phyloP scores from a whole-genome alignment of 352 stramenopile species.

The Globisporangium solare region DNA sequence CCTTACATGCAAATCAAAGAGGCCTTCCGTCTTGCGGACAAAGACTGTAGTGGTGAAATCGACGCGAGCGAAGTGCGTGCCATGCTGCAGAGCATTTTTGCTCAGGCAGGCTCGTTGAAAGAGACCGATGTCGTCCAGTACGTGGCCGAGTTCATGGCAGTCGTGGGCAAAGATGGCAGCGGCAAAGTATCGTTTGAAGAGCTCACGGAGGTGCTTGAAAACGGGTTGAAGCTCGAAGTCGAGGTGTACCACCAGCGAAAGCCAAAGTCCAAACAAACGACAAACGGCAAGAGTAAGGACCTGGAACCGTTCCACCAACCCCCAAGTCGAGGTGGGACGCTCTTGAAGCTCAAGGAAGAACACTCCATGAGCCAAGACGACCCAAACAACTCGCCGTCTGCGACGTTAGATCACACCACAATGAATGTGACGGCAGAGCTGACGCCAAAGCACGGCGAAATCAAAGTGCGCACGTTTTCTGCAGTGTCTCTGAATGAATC shows the following conservation, averaged over 20 bases:
- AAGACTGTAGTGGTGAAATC: constrained; percentile 77
- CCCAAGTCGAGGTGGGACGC: no score
- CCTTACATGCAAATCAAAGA: constrained; percentile 89
- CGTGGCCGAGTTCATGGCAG: constrained; percentile 67
- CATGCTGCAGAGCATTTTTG: constrained; percentile 78
- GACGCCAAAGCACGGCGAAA: not conserved
- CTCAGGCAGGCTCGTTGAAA: constrained; percentile 64
- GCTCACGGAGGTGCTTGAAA: constrained; percentile 73
- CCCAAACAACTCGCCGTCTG: no score
- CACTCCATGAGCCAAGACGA: no score
- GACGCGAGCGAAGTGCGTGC: constrained; percentile 68
- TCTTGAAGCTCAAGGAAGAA: no score
- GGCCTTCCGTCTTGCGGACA: constrained; percentile 71
- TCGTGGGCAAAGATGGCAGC: constrained; percentile 64
- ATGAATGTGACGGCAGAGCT: constrained; percentile 1
- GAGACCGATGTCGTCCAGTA: constrained; percentile 68
- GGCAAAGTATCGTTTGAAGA: constrained; percentile 80
- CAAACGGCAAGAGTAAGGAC: no score
- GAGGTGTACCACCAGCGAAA: constrained; percentile 57
- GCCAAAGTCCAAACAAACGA: constrained; percentile 1
- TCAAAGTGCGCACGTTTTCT: constrained; percentile 3
- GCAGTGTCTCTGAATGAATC: not conserved
- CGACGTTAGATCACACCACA: not conserved
- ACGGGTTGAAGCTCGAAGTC: constrained; percentile 73
- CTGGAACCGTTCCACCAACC: no score